Evolutionary conservation across 768 basidiomycete genomes (phyloP).

Genomic region (Trichaptum fuscoviolaceum): DNA sequence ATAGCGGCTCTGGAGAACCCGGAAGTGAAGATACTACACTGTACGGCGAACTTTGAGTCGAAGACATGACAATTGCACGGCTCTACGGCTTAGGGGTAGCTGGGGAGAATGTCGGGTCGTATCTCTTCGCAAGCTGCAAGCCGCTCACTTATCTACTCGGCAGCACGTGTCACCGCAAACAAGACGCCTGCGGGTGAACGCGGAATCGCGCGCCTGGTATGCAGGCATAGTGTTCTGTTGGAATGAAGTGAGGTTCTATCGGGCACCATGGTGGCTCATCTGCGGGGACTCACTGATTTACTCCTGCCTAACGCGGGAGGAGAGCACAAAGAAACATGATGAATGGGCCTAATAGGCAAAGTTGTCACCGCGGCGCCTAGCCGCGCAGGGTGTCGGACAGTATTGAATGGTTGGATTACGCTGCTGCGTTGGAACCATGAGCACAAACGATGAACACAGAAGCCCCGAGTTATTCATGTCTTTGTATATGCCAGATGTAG

Average conservation of each 20-base stretch:
- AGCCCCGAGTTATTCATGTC: not conserved
- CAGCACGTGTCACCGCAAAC: not conserved
- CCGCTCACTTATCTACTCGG: slow-evolving; percentile 1
- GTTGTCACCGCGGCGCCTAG: not conserved
- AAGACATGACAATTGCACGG: not conserved
- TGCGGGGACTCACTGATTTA: not conserved
- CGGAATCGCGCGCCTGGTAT: not conserved
- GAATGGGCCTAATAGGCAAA: not conserved
- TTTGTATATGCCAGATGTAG: not conserved
- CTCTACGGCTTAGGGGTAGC: not conserved
- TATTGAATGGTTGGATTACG: not conserved
- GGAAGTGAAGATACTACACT: not conserved
- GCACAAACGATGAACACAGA: not conserved
- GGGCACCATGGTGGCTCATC: not conserved
- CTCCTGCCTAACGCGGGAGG: not conserved
- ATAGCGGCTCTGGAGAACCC: not conserved
- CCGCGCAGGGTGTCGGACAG: not conserved
- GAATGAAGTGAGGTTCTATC: not conserved
- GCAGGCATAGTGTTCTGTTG: slow-evolving; percentile 1
- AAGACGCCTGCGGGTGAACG: not conserved
- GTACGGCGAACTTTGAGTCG: not conserved
- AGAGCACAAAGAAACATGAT: not conserved
- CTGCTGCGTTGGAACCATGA: not conserved
- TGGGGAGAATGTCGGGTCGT: not conserved
- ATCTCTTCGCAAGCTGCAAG: not conserved